Base-by-base conservation (phyloP, 768 basidiomycete genomes). In the Tulasnella sp. region DNA sequence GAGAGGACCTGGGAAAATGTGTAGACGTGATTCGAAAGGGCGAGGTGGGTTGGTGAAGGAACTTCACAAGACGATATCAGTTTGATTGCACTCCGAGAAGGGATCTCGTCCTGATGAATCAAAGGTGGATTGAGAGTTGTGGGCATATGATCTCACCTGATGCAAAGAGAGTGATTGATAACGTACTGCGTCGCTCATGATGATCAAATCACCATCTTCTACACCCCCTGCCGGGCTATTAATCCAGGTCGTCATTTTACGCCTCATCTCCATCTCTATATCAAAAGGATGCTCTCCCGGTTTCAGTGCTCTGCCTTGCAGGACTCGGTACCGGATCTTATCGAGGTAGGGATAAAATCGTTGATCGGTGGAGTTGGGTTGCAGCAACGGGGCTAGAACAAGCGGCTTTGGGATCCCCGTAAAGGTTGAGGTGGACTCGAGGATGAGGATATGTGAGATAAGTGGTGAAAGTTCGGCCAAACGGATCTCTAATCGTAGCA, bases 131-230 rank as follows among this genome's bases (percentile, higher is more conserved):
- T n/a, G 17, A 19, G 34, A 22, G 17, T 22, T 17, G 12, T 5
- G 24, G 3, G 29, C 5, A 38, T 5, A 34, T 17, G 19, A 29
- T 9, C 8, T n/a, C 29, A 21, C 22, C 24, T 5, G n/a, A 43
- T 42, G 12, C 3, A 38, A 2, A 15, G 15, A 21, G 5, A 38
- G 30, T 17, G 31, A 8, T 24, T 2, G 11, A 34, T 53, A 38
- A 42, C 53, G 21, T 43, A 55, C 53, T 3, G 43, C 4, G 41
- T 55, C 53, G 53, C 53, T 55, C 53, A 55, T 55, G 38, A 55
- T 24, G 4, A 55, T 29, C 22, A 55, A n/a, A 17, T 55, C 53
- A 9, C 53, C 53, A 17, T 55, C 53, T 17, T 55, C 53, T 22
- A 55, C n/a, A 1, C 25, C 43, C n/a, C 31, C 43, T 22, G 41